Base-by-base conservation (phyloP, 2,329 filamentous ascomycete genomes). In the Fusarium euwallaceae region DNA sequence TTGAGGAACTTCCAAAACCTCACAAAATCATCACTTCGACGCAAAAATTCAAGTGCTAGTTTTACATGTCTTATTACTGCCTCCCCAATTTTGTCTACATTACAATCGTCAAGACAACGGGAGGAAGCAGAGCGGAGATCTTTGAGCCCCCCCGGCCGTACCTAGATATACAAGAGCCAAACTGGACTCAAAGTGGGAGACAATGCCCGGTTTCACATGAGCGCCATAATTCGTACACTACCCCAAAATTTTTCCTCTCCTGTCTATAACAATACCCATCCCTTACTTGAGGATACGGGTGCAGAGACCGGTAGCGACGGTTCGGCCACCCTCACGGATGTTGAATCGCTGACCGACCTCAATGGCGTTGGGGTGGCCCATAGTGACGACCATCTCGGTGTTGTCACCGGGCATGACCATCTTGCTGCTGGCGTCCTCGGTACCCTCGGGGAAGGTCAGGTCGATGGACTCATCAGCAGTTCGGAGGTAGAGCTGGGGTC, bases 341-440 rank as follows among this genome's bases (percentile, higher is more conserved):
- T 98, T 99, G 91, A 99, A 97, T 80, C 97, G 94, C 88, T 98
- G 95, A 79, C 97, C 96, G 73, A 91, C 87, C 88, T 99, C 97
- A 74, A 98, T 86, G 70, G 96, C 96, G 81, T 97, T 91, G 74
- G 96, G 94, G 85, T 93, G 88, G 86, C 95, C 91, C 82, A 98
- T 92, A 80, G 93, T 91, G 83, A 95, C 93, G 76, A 97, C 87
- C 95, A 99, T 98, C 89, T 99, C 97, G 78, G 98, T 92, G 86
- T 99, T 99, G 90, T 99, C 97, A 84, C 97, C 97, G 62, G 97
- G 97, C 95, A 98, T 97, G 85, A 98, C 92, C 88, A 95, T 93
- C 89, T 94, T 95, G 84, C 86, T 87, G 74, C 88, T 83, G 70
- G 89, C 85, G 79, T 96, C 92, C 84, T 93, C 92, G 73, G 89